These are phyloP conservation scores for Chlorella vulgaris DNA, from an alignment of 139 green algal genomes.

Conservation along the genomic window DNA sequence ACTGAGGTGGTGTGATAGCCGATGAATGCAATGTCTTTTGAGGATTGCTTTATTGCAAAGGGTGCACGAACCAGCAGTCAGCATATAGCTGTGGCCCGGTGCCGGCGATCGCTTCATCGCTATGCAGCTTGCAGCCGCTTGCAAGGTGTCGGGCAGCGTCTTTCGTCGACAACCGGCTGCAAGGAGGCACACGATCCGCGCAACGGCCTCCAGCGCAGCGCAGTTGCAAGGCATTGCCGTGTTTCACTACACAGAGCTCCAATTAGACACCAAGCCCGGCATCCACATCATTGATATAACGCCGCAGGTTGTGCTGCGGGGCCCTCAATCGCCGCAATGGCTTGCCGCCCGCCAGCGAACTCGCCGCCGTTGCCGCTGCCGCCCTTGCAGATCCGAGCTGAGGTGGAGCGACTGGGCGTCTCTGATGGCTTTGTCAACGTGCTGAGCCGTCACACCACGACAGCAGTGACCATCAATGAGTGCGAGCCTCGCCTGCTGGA, in stretches of 20 bases:
- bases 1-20: too few species aligned
- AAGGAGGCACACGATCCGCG: neutral
- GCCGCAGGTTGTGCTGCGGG: neutral
- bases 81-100: too few species aligned
- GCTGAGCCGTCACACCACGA: constrained; percentile 74
- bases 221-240: neutral
- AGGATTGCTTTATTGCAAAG: too few species aligned
- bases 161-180: neutral
- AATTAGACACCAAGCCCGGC: constrained; percentile 49
- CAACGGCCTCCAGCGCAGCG: neutral
- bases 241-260: constrained; percentile 50
- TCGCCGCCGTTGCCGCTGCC: neutral
- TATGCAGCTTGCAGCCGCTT: neutral
- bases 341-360: neutral
- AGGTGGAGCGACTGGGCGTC: constrained; percentile 52
- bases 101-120: neutral
- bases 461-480: constrained; percentile 79
- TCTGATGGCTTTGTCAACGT: constrained; percentile 69
- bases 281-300: constrained; percentile 69
- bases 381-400: constrained; percentile 41
- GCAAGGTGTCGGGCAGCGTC: too few species aligned
- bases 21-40: too few species aligned
- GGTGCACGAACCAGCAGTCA: too few species aligned
- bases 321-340: neutral
- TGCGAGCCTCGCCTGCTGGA: constrained; percentile 75